Percentiles rank a stretch among this genome's conserved stretches.
Evolutionary conservation across 148 eudicot genomes (phyloP).

Genomic region (Tetragonia tetragonoides): DNA sequence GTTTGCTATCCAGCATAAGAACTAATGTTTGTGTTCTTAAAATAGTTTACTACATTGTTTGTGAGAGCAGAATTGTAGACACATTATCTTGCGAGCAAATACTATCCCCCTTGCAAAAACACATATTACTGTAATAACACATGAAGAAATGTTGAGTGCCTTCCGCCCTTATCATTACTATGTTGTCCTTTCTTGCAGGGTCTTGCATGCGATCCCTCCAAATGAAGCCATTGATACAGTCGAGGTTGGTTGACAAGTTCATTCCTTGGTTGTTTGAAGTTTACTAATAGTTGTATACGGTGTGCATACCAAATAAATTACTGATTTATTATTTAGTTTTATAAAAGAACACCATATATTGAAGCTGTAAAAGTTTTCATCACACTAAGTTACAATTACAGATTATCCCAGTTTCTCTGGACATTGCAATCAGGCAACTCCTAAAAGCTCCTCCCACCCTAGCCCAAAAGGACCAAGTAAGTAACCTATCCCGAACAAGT

Average conservation of each 20-base stretch:
- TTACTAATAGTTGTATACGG: not conserved
- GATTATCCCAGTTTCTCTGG: too few species aligned
- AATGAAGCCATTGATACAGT: slow-evolving; percentile 95
- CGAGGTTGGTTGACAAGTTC: slow-evolving; percentile 58
- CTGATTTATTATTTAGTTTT: too few species aligned
- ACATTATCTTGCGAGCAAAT: not conserved
- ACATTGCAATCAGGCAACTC: too few species aligned
- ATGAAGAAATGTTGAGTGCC: not conserved
- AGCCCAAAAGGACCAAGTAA: too few species aligned
- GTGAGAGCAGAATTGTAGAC: too few species aligned
- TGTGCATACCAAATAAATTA: not conserved
- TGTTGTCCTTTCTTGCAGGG: slow-evolving; percentile 47
- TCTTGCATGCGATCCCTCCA: slow-evolving; percentile 90
- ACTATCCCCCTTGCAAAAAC: too few species aligned
- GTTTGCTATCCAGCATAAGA: not conserved
- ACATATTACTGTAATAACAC: not conserved
- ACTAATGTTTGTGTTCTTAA: not conserved
- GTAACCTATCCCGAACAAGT: too few species aligned
- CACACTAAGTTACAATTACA: too few species aligned
- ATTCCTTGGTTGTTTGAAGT: not conserved
- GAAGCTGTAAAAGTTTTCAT: too few species aligned
- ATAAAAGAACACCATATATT: too few species aligned
- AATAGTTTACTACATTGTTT: too few species aligned
- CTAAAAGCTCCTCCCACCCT: too few species aligned
- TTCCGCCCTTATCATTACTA: not conserved